phyloP scores from a whole-genome alignment of 495 filamentous ascomycete species.

The Penicillium malachiteum region DNA sequence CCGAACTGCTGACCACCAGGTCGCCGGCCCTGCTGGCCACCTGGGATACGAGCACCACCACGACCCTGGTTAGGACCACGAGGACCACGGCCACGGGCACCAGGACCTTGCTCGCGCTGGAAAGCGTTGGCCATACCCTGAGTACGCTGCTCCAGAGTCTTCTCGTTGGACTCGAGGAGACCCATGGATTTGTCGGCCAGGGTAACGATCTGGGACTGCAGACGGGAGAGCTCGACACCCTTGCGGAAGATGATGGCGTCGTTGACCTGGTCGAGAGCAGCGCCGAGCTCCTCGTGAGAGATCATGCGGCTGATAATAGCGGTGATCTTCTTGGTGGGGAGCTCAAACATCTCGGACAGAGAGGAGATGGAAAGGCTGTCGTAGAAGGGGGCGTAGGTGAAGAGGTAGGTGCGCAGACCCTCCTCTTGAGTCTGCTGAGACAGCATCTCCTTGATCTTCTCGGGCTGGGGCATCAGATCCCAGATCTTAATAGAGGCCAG shows the following conservation, averaged over 20 bases:
- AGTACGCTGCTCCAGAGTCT: slow-evolving; percentile 92
- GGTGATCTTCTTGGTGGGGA: slow-evolving; percentile 81
- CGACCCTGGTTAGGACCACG: slow-evolving; percentile 67
- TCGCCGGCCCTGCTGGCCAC: slow-evolving; percentile 49
- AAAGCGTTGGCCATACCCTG: slow-evolving; percentile 94
- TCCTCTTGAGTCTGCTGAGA: slow-evolving; percentile 97
- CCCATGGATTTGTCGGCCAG: slow-evolving; percentile 93
- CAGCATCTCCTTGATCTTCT: slow-evolving; percentile 94
- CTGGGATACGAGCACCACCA: slow-evolving; percentile 57
- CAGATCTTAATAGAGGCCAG: slow-evolving; percentile 98
- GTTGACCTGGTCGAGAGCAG: slow-evolving; percentile 96
- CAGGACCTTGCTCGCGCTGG: slow-evolving; percentile 77
- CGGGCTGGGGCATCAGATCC: slow-evolving; percentile 86
- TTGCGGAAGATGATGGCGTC: slow-evolving; percentile 98
- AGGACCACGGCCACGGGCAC: slow-evolving; percentile 63
- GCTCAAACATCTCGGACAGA: slow-evolving; percentile 92
- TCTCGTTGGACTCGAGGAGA: slow-evolving; percentile 95
- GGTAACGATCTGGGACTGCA: slow-evolving; percentile 92
- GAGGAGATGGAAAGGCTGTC: slow-evolving; percentile 87
- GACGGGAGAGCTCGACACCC: slow-evolving; percentile 93
- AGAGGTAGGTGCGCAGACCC: slow-evolving; percentile 95
- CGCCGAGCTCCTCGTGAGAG: slow-evolving; percentile 94
- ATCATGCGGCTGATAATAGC: slow-evolving; percentile 99
- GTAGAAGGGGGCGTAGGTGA: slow-evolving; percentile 99
- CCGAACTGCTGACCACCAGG: slow-evolving; percentile 62